Evolutionary conservation across 2,329 filamentous ascomycete species (phyloP).

Genomic region (Epichloe uncinata): DNA sequence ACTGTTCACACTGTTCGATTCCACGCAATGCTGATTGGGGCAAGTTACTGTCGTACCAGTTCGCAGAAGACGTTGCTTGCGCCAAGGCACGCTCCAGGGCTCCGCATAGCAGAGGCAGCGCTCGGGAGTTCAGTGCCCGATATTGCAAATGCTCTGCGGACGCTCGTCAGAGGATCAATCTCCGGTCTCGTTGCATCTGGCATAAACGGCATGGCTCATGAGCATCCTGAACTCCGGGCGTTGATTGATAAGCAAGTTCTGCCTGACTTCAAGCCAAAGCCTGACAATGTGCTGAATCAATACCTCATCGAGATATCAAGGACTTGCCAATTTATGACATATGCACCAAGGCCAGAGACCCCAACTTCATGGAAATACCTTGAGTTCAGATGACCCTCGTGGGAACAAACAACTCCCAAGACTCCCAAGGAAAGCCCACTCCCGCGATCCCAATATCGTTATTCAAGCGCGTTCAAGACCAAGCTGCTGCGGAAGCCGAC

Average conservation of each 20-base stretch:
- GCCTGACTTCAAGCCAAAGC: constrained; percentile 14
- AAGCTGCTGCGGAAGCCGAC: background rate
- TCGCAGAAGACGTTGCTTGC: background rate
- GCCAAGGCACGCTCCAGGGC: constrained; percentile 12
- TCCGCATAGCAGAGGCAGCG: constrained; percentile 10
- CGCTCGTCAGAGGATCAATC: constrained; percentile 2
- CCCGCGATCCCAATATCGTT: background rate
- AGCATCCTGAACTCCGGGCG: constrained; percentile 9
- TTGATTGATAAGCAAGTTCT: constrained; percentile 9
- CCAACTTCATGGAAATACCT: background rate
- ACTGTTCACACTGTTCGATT: background rate
- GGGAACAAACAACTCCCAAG: too few species aligned
- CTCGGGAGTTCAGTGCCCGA: too few species aligned
- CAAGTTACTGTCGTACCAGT: background rate
- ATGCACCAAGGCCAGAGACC: constrained; percentile 27
- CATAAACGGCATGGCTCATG: constrained; percentile 10
- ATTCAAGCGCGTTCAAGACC: background rate
- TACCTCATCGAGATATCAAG: constrained; percentile 10
- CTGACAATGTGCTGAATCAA: constrained; percentile 14
- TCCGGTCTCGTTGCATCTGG: constrained; percentile 11
- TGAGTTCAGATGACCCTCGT: background rate
- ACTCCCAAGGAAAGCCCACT: too few species aligned
- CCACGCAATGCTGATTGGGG: background rate
- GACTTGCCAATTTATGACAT: constrained; percentile 23
- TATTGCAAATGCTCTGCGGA: too few species aligned